A percentile compares a stretch with the other conserved stretches of the same genome.
Evolutionary conservation across 176 grass and related monocot genomes (phyloP).

Genomic region (Oryza brachyantha): DNA sequence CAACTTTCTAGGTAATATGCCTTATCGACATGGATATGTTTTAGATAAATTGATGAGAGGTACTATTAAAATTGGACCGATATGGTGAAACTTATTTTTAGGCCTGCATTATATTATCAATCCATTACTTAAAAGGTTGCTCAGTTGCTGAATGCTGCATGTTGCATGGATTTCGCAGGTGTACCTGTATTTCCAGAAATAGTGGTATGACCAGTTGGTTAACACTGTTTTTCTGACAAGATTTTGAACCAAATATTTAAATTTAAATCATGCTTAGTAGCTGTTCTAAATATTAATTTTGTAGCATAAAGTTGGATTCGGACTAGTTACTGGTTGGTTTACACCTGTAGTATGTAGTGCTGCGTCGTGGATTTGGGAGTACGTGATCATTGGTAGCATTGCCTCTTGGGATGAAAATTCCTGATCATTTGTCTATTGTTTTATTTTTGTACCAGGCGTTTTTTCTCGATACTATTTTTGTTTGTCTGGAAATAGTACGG

Average conservation of each 20-base stretch:
- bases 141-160: not conserved
- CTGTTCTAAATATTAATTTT: not conserved
- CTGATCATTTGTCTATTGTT: too few relatives aligned
- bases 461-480: too few relatives aligned
- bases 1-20: not conserved
- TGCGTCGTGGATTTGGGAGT: too few relatives aligned
- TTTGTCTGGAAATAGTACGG: too few relatives aligned
- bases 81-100: not conserved
- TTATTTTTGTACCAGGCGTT: too few relatives aligned
- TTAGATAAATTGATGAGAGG: not conserved
- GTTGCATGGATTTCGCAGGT: not conserved
- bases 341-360: too few relatives aligned
- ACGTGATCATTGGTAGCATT: too few relatives aligned
- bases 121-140: not conserved
- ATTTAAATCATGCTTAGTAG: not conserved
- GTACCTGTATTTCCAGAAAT: not conserved
- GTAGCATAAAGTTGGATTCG: too few relatives aligned
- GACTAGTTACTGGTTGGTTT: too few relatives aligned
- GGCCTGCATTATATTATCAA: not conserved
- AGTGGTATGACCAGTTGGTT: not conserved
- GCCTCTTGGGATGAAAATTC: too few relatives aligned
- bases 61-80: not conserved
- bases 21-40: not conserved
- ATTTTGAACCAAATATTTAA: not conserved
- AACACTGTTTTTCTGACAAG: not conserved